Conservation (phyloP, 2,329 filamentous ascomycete species). For the Trichocomaceae sp. region DNA sequence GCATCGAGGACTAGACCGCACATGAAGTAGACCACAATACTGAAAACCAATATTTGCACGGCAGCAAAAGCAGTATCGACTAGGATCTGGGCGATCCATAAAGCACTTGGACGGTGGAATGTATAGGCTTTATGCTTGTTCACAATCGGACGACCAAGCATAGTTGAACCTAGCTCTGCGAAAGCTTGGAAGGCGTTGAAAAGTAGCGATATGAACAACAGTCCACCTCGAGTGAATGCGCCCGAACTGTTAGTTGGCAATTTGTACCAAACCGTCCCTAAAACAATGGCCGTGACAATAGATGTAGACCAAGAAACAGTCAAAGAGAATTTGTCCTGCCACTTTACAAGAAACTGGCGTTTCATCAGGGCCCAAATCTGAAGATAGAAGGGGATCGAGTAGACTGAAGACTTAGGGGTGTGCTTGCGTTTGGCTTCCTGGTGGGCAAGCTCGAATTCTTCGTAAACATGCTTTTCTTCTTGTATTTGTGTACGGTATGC, state of each 20-base stretch:
- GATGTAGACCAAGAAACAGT: conserved; percentile 64
- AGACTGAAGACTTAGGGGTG: conserved; percentile 66
- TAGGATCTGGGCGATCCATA: conserved; percentile 77
- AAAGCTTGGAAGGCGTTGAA: conserved; percentile 89
- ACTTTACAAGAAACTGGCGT: conserved; percentile 76
- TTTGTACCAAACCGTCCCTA: conserved; percentile 72
- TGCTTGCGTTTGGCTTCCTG: conserved; percentile 53
- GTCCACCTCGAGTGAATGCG: conserved; percentile 73
- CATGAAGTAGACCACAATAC: conserved; percentile 75
- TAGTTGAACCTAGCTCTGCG: conserved; percentile 66
- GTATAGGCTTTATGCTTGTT: conserved; percentile 81
- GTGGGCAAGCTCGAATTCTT: conserved; percentile 57
- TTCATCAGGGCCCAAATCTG: conserved; percentile 80
- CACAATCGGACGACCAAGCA: conserved; percentile 69
- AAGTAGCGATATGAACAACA: conserved; percentile 70
- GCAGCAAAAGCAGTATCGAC: conserved; percentile 69
- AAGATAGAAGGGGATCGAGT: conserved; percentile 73
- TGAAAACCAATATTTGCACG: conserved; percentile 64
- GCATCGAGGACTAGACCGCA: conserved; percentile 61
- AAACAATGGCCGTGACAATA: conserved; percentile 68
- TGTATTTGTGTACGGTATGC: conserved; percentile 60
- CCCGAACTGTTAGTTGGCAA: conserved; percentile 58
- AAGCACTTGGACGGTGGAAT: conserved; percentile 72
- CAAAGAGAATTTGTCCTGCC: conserved; percentile 76
- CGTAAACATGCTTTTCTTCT: conserved; percentile 59